These are phyloP conservation scores for Lasiosphaeria miniovina DNA, from an alignment of 495 filamentous ascomycete genomes.

Conservation along the genomic window DNA sequence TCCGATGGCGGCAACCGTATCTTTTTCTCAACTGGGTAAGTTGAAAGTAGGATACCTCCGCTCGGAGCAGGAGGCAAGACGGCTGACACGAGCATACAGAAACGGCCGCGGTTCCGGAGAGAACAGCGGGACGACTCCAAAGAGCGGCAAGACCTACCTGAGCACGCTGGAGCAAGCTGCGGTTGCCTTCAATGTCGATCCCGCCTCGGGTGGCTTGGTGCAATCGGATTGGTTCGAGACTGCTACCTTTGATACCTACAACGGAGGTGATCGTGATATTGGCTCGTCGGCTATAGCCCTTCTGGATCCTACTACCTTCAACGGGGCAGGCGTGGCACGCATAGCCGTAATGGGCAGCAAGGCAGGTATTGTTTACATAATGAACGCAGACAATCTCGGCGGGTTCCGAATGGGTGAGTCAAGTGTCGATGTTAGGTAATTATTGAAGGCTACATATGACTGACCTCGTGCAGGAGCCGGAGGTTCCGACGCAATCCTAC, in stretches of 20 bases:
- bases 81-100: conserved; percentile 15
- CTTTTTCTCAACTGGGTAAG: conserved; percentile 35
- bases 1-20: conserved; percentile 37
- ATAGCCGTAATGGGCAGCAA: conserved; percentile 38
- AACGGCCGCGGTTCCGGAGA: conserved; percentile 42
- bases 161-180: conserved; percentile 43
- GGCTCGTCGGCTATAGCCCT: conserved; percentile 42
- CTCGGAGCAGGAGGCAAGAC: neutral
- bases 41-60: neutral
- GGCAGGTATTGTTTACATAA: conserved; percentile 35
- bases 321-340: conserved; percentile 32
- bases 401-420: conserved; percentile 36
- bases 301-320: conserved; percentile 35
- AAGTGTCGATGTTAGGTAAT: neutral
- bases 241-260: conserved; percentile 37
- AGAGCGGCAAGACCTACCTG: conserved; percentile 35
- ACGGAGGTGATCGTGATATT: conserved; percentile 47
- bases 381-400: conserved; percentile 38
- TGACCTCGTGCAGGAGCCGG: conserved; percentile 6
- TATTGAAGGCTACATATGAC: neutral
- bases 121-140: conserved; percentile 30
- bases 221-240: conserved; percentile 44
- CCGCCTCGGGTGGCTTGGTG: conserved; percentile 33
- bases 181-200: conserved; percentile 38
- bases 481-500: conserved; percentile 23